Conservation (phyloP, 345 rosid genomes). For the Draba incana region DNA sequence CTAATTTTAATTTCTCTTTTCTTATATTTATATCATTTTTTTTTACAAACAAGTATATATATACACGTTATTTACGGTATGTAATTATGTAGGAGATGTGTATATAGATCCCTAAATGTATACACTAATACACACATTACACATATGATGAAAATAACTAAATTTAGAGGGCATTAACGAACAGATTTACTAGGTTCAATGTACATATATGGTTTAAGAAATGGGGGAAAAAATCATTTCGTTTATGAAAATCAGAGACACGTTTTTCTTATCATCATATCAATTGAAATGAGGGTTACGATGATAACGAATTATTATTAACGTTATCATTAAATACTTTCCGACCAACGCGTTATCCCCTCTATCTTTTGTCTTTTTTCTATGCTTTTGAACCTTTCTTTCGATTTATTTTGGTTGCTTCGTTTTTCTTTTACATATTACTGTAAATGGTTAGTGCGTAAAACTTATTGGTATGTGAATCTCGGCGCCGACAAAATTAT, state of each 20-base stretch:
- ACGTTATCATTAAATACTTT: conserved; percentile 27
- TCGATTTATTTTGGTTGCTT: not conserved
- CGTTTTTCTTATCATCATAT: conserved; percentile 32
- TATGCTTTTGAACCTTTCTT: not conserved
- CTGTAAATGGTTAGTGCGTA: conserved; percentile 9
- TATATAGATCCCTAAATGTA: not conserved
- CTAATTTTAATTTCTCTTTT: not conserved
- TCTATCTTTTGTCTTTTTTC: conserved; percentile 9
- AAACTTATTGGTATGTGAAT: conserved; percentile 22
- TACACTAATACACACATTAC: not conserved
- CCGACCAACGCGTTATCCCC: conserved; percentile 45
- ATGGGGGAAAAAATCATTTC: conserved; percentile 29
- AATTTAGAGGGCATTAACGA: not conserved
- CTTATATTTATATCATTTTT: not conserved
- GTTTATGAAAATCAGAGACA: conserved; percentile 28
- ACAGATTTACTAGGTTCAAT: conserved; percentile 16
- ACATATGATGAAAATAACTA: not conserved
- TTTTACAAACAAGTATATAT: not conserved
- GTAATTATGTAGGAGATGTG: not conserved
- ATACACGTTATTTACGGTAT: not conserved
- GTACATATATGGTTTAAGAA: not conserved
- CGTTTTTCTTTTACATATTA: not conserved
- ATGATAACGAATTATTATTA: conserved; percentile 14
- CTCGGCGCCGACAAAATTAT: conserved; percentile 38
- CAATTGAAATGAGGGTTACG: conserved; percentile 31